Evolutionary conservation across 306 rosid species (phyloP), one percentile per base, ranked within the genome.

Genomic region (Lathyrus oleraceus): DNA sequence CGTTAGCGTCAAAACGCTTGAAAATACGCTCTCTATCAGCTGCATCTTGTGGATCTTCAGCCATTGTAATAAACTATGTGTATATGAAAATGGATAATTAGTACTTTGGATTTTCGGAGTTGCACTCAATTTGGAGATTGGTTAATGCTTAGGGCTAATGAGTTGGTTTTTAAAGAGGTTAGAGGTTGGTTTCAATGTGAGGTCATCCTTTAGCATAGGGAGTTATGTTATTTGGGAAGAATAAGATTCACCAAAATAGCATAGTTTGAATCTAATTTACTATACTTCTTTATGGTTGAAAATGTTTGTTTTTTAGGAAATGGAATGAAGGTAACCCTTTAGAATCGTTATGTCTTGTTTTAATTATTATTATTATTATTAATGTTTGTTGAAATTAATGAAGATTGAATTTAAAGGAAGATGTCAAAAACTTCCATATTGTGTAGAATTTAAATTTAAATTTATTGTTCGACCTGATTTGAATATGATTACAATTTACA

Each of bases 21-120:
- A 91, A 91, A 67, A 91, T 81, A 28, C 87, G 85, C 68, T 91
- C 88, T 0, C 78, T 77, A 0, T 87, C 90, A 0, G 69, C 90
- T 44, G 75, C 51, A 23, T 82, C 94, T 72, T 76, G 73, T 28
- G 84, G 67, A 53, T 78, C 73, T 11, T 70, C 78, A 59, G 65
- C 79, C 79, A 62, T 71, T 61, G 32, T 53, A 63, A 57, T 42
- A 13, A 51, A 51, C 38, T 32, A 16, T 54, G 54, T 43, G 52
- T 78, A 68, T 64, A 20, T 48, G 36, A 53, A 53, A 53, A 53
- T 20, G 63, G 67, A 65, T 61, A 61, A 73, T 1, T 53, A 67
- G 32, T 53, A 63, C 15, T 65, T 44, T 3, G 57, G 48, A 38
- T 42, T 42, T 69, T 68, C 76, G 57, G 30, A 49, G 68, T 27